These are phyloP conservation scores for Megacollybia marginata DNA, from an alignment of 768 basidiomycete genomes.

Conservation along the genomic window DNA sequence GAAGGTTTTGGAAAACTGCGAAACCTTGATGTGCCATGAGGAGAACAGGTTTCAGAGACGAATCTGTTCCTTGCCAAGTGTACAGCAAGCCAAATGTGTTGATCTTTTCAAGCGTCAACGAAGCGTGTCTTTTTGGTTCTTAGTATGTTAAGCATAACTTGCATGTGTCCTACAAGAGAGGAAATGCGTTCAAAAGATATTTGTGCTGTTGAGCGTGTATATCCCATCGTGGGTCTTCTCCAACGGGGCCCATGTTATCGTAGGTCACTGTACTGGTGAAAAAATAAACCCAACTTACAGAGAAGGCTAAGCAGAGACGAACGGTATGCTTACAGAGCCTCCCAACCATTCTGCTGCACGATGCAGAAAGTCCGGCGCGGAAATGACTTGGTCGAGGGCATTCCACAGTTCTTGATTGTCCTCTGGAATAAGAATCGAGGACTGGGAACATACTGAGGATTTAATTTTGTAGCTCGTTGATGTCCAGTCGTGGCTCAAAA, in stretches of 20 bases:
- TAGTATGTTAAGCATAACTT: not conserved
- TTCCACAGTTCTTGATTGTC: conserved; percentile 26
- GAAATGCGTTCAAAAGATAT: conserved; percentile 35
- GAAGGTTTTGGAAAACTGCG: not conserved
- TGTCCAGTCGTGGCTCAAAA: too few species aligned
- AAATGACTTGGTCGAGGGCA: conserved; percentile 20
- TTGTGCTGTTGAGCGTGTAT: conserved; percentile 31
- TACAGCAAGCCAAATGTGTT: conserved; percentile 71
- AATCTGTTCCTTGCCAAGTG: conserved; percentile 61
- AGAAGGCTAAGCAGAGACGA: conserved; percentile 8
- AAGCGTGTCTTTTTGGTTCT: conserved; percentile 26
- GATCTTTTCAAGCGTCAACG: conserved; percentile 55
- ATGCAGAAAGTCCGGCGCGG: conserved; percentile 25
- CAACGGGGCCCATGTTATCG: conserved; percentile 40
- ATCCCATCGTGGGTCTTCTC: conserved; percentile 43
- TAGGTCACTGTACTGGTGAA: conserved; percentile 40
- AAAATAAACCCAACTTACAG: not conserved
- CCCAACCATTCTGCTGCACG: conserved; percentile 28
- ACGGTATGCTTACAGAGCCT: conserved; percentile 32
- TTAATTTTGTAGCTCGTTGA: too few species aligned
- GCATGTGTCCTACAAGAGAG: conserved; percentile 46
- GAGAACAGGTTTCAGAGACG: conserved; percentile 59
- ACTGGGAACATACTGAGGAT: conserved; percentile 26
- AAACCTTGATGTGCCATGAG: conserved; percentile 47
- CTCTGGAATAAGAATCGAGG: conserved; percentile 26